phyloP scores from a whole-genome alignment of 164 flowering plant species.

The Nymphaea thermarum region DNA sequence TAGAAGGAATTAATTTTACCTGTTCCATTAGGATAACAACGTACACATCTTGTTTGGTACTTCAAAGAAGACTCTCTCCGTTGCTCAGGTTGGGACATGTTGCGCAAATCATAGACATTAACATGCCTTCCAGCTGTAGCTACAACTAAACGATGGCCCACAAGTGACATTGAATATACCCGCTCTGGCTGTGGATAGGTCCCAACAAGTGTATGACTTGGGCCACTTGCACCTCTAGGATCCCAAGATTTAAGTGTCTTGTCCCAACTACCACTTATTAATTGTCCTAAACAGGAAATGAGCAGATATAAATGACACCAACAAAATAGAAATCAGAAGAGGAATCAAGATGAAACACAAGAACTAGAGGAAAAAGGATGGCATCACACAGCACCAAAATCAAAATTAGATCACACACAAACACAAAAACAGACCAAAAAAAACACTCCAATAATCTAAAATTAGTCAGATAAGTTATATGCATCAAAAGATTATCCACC shows the following conservation, averaged over 20 bases:
- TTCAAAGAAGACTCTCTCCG: conserved; percentile 93
- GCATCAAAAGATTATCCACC: too few species aligned
- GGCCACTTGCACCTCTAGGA: conserved; percentile 97
- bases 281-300: conserved; percentile 52
- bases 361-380: neutral
- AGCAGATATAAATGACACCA: conserved; percentile 1
- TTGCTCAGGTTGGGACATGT: conserved; percentile 99
- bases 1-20: conserved; percentile 23
- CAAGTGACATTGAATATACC: conserved; percentile 89
- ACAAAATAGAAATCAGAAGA: neutral
- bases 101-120: conserved; percentile 88
- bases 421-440: too few species aligned
- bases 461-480: too few species aligned
- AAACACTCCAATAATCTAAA: too few species aligned
- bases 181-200: conserved; percentile 94
- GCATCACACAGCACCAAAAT: neutral
- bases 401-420: neutral
- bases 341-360: neutral
- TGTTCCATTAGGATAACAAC: conserved; percentile 98
- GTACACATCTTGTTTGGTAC: conserved; percentile 96
- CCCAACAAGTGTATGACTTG: conserved; percentile 83
- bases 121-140: conserved; percentile 99
- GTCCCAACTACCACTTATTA: conserved; percentile 98
- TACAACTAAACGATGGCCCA: conserved; percentile 87
- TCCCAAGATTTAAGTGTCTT: conserved; percentile 98